Base-by-base conservation (phyloP, 1,284 basidiomycete species). In the Meira nashicola region DNA sequence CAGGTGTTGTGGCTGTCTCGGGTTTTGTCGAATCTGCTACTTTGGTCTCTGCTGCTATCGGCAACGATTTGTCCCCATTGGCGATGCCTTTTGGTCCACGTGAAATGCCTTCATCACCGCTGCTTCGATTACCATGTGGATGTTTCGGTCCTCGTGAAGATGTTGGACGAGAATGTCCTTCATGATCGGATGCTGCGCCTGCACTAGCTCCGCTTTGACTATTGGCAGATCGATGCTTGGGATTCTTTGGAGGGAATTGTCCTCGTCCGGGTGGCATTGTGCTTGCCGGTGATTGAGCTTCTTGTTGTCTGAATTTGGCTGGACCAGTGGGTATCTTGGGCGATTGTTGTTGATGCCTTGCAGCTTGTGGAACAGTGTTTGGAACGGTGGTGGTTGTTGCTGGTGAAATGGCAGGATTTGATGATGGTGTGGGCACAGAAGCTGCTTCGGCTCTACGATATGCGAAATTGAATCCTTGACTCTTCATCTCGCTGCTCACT, bases 391-490 rank as follows among this genome's bases (percentile, higher is more conserved):
- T 15, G 14, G n/a, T 7, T 28, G 37, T 5, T 33, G 37, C 28
- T 33, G 50, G 38, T 12, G 49, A 52, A 8, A n/a, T n/a, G 21
- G 25, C 15, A 33, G n/a, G n/a, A n/a, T n/a, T n/a, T n/a, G n/a
- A n/a, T n/a, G 50, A n/a, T 19, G 37, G 12, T 14, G 17, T 15
- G 28, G 50, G 21, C 48, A n/a, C 15, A 15, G 48, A 60, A 10
- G 66, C 62, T 54, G 62, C 58, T 12, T 60, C 64, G 48, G 54
- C 86, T 58, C 88, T 85, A 59, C 92, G 87, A 77, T 92, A 93
- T 0, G 91, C 89, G 76, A 93, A 98, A 81, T 96, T 97, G 83
- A 97, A 71, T 87, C 92, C 94, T 83, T 93, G 90, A 71, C 88
- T 89, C 79, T 89, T 92, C 67, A 92, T 84, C 78, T 97, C 93